phyloP scores from a whole-genome alignment of 1,139 yeast genomes.

The Saccharomyces uvarum region DNA sequence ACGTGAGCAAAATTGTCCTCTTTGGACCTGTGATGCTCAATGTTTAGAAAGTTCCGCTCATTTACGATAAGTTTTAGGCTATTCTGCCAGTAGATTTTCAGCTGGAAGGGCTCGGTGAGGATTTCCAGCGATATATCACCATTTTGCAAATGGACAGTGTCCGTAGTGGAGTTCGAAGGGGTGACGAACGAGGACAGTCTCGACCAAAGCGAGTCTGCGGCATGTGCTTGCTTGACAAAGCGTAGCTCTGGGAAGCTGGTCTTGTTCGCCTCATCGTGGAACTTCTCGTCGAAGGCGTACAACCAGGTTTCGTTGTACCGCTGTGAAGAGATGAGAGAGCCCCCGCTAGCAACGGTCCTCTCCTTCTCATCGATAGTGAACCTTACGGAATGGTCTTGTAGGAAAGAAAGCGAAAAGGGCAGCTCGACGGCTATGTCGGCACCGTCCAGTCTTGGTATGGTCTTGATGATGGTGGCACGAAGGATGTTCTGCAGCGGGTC shows the following conservation, averaged over 20 bases:
- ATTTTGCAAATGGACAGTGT: conserved; percentile 37
- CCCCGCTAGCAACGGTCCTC: conserved; percentile 18
- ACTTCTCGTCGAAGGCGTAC: conserved; percentile 47
- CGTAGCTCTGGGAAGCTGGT: background rate
- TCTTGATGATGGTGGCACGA: conserved; percentile 21
- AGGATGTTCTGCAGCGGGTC: conserved; percentile 19
- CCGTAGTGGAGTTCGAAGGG: conserved; percentile 1
- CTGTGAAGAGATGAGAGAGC: conserved; percentile 11
- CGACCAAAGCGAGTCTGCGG: background rate
- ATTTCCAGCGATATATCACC: conserved; percentile 35
- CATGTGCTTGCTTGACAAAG: background rate
- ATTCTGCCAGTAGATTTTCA: conserved; percentile 42
- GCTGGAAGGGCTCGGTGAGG: conserved; percentile 43
- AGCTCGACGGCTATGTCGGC: conserved; percentile 30
- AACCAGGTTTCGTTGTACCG: conserved; percentile 55
- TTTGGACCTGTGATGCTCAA: conserved; percentile 65
- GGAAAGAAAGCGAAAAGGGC: conserved; percentile 50
- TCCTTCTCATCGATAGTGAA: conserved; percentile 56
- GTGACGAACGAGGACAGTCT: background rate
- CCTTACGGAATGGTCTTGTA: conserved; percentile 44
- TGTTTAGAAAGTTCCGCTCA: conserved; percentile 59
- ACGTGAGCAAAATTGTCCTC: conserved; percentile 34
- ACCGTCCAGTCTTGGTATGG: conserved; percentile 13
- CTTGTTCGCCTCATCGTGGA: background rate
- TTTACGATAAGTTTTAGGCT: conserved; percentile 51